Evolutionary conservation across 2,329 filamentous ascomycete species (phyloP).

Genomic region (Cladosporium cucumerinum): DNA sequence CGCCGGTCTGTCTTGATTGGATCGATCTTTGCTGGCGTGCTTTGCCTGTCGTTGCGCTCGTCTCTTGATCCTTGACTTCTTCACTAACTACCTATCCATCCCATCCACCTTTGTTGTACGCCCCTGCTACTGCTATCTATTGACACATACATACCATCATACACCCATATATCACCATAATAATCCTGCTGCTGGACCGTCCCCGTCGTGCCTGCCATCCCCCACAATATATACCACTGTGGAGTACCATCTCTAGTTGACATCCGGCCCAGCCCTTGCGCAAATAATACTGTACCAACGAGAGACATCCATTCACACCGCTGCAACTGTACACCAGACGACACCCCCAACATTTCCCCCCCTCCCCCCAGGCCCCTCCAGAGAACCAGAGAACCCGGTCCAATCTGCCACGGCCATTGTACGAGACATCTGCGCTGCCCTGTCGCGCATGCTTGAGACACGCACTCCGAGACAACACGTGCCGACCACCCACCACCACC

Average conservation of each 20-base stretch:
- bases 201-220: slow-evolving; percentile 5
- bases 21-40: not conserved
- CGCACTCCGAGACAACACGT: slow-evolving; percentile 13
- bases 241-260: not conserved
- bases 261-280: slow-evolving; percentile 3
- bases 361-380: no score
- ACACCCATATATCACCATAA: not conserved
- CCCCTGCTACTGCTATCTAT: not conserved
- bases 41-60: not conserved
- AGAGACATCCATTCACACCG: not conserved
- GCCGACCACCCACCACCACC: slow-evolving; percentile 9
- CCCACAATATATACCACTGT: slow-evolving; percentile 7
- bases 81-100: not conserved
- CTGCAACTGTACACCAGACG: not conserved
- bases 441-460: slow-evolving; percentile 12
- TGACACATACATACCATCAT: not conserved
- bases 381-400: not conserved
- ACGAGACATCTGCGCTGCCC: not conserved
- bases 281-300: slow-evolving; percentile 6
- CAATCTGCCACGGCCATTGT: not conserved
- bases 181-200: not conserved
- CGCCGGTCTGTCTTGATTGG: not conserved
- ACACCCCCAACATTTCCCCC: no score
- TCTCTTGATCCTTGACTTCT: not conserved
- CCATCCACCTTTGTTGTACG: not conserved